Evolutionary conservation across 2,329 filamentous ascomycete species (phyloP).

Genomic region (Madurella fahalii): DNA sequence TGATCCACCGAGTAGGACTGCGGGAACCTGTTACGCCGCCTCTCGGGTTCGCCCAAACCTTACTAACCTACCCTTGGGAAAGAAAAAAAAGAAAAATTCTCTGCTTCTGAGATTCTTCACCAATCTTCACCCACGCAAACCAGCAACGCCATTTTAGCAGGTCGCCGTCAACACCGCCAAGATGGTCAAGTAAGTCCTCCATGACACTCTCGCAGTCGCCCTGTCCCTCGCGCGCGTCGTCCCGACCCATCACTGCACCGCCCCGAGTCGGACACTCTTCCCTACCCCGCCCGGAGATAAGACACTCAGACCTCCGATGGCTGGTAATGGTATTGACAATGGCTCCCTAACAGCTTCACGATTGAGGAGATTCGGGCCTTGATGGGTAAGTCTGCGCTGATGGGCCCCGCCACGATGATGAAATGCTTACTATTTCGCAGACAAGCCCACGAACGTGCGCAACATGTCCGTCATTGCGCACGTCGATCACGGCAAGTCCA

Average conservation of each 20-base stretch:
- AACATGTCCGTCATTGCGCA: conserved; percentile 99
- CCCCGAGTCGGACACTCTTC: conserved; percentile 6
- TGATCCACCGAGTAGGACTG: conserved; percentile 22
- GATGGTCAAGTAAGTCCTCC: conserved; percentile 94
- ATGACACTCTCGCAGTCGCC: conserved; percentile 2
- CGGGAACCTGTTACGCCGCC: conserved; percentile 17
- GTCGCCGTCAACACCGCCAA: conserved; percentile 69
- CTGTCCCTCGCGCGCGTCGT: background rate
- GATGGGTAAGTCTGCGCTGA: conserved; percentile 53
- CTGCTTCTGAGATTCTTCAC: conserved; percentile 21
- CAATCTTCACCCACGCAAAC: conserved; percentile 17
- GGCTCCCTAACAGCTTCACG: conserved; percentile 72
- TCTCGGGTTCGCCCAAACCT: conserved; percentile 16
- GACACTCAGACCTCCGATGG: conserved; percentile 18
- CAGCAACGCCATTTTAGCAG: conserved; percentile 29
- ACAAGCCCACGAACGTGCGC: conserved; percentile 71
- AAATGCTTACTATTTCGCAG: conserved; percentile 41
- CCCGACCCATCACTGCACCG: conserved; percentile 10
- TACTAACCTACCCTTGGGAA: conserved; percentile 10
- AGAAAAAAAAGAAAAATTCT: conserved; percentile 27
- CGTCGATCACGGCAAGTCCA: conserved; percentile 99
- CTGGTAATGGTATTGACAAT: conserved; percentile 45
- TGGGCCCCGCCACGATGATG: background rate
- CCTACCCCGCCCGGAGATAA: conserved; percentile 41
- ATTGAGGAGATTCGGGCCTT: conserved; percentile 82